Evolutionary conservation across 129 eudicot genomes (phyloP).

Genomic region (Saussurea involucrata): DNA sequence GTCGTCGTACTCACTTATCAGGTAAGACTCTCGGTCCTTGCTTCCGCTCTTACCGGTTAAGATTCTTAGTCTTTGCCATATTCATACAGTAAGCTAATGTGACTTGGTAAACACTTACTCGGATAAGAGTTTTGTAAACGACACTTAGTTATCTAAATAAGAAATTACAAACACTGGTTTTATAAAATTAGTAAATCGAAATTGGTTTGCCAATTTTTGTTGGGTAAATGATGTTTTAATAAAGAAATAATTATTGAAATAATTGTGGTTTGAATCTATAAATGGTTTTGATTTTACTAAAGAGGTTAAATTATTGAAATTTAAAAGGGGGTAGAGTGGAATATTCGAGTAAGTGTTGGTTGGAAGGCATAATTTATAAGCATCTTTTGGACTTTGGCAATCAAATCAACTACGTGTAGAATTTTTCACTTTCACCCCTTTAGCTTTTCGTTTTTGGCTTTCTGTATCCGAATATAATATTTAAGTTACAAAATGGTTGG

Average conservation of each 20-base stretch:
- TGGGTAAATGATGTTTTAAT: background rate
- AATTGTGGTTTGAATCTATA: background rate
- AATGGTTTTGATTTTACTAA: background rate
- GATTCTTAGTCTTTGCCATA: too few relatives aligned
- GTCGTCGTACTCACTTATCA: too few relatives aligned
- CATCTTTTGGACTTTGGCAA: conserved; percentile 1
- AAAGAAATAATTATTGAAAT: background rate
- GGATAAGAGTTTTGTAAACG: too few relatives aligned
- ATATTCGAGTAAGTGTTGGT: conserved; percentile 17
- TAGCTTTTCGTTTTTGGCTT: background rate
- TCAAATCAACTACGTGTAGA: background rate
- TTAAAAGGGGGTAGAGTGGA: conserved; percentile 22
- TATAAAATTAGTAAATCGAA: background rate
- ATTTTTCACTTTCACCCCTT: conserved; percentile 20
- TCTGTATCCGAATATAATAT: conserved; percentile 11
- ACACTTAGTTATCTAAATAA: background rate
- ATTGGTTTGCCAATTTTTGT: background rate
- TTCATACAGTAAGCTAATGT: too few relatives aligned
- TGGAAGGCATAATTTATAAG: conserved; percentile 14
- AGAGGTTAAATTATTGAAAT: background rate
- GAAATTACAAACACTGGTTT: background rate
- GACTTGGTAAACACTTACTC: too few relatives aligned
- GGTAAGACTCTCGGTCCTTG: too few relatives aligned
- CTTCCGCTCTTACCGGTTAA: too few relatives aligned
- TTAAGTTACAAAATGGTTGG: conserved; percentile 1